phyloP scores from a whole-genome alignment of 331 rosid genomes.

The Spiraea crenata region DNA sequence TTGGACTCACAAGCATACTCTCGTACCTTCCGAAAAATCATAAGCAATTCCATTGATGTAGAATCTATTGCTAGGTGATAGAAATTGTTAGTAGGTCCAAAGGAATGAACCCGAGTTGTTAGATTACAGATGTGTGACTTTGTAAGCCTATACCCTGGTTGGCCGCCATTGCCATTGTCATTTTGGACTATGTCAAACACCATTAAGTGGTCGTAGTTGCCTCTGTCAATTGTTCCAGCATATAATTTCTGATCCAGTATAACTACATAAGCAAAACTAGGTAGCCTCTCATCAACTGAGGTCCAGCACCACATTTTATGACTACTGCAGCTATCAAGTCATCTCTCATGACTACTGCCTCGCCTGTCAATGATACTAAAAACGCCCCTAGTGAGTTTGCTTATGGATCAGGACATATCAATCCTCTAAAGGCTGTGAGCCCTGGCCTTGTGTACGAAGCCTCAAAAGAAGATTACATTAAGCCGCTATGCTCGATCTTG shows the following conservation, averaged over 20 bases:
- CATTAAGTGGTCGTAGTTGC: neutral
- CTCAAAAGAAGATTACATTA: neutral
- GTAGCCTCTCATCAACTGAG: too few species aligned
- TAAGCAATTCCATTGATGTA: neutral
- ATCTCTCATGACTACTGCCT: constrained; percentile 42
- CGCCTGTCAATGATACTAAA: neutral
- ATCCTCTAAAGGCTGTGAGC: neutral
- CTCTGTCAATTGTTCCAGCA: neutral
- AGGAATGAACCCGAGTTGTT: too few species aligned
- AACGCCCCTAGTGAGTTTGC: constrained; percentile 4
- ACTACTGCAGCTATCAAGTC: constrained; percentile 52
- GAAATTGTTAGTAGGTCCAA: neutral
- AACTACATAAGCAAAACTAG: neutral
- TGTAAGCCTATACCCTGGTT: too few species aligned
- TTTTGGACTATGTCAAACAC: neutral
- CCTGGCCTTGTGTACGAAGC: neutral
- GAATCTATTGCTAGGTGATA: neutral
- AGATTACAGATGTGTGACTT: too few species aligned
- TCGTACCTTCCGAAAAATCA: neutral
- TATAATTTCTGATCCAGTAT: neutral
- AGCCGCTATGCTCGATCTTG: neutral
- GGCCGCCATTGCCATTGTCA: neutral
- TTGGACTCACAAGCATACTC: too few species aligned
- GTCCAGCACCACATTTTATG: too few species aligned
- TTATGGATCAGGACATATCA: constrained; percentile 16